Evolutionary conservation across 805 yeast species (phyloP), one percentile per base, ranked within the genome.

Genomic region (Ogataea angusta): DNA sequence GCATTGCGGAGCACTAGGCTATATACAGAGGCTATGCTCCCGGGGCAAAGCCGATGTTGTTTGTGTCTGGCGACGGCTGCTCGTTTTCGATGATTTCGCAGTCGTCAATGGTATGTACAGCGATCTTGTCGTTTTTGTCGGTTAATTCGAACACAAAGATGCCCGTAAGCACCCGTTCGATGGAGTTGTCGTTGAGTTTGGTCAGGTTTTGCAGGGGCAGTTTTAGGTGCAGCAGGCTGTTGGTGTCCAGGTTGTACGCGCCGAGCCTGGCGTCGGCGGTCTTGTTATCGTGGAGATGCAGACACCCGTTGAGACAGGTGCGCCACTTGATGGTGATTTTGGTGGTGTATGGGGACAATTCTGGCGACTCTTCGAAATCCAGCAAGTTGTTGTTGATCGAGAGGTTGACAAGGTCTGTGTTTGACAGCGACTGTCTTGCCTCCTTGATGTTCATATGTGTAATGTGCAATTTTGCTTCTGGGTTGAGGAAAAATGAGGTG

Each of bases 71-170:
- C 12, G 35, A 41, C 10, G 43, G 27, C 37, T 56, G 54, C 19
- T 63, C 63, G 31, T 59, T 69, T 51, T 80, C 85, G 17, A 76
- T 60, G 31, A 81, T 67, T 45, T 81, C 82, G 41, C 84, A 69
- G 50, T 80, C 73, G 49, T 84, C 91, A 23, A 84, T 69, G 2
- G 85, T 79, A 54, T 82, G 86, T 5, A 78, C 85, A 6, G 68
- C 33, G 24, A 84, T 75, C 45, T 67, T 57, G 42, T 75, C 71
- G 54, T 80, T 79, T n/a, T 66, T 63, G 17, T 69, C 70, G 51
- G 72, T 76, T 42, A 84, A 65, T 53, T 83, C 90, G 54, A 82
- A 82, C 6, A 81, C 68, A 52, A 83, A 83, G 3, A 79, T 57
- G 1, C 90, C 91, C 25, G 62, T 53, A 15, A 70, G 28, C 3